phyloP scores from a whole-genome alignment of 768 basidiomycete species.

The Kwoniella newhampshirensis region DNA sequence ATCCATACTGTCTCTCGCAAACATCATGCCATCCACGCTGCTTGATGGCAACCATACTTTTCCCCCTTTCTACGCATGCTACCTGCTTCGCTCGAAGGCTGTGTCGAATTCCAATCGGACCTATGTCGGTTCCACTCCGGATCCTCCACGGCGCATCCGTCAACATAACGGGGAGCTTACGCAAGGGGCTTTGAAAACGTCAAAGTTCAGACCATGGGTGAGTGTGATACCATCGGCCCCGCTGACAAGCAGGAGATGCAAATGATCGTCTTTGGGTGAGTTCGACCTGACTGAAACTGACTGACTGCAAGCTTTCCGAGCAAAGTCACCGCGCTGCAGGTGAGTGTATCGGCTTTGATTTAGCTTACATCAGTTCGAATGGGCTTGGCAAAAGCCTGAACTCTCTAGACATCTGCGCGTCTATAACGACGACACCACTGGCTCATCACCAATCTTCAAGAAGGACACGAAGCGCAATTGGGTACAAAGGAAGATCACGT shows the following conservation, averaged over 20 bases:
- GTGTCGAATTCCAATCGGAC: constrained; percentile 61
- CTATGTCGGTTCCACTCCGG: constrained; percentile 60
- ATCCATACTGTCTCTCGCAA: constrained; percentile 3
- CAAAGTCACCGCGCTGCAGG: constrained; percentile 64
- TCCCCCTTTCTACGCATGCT: constrained; percentile 74
- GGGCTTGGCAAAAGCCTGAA: constrained; percentile 78
- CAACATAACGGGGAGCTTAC: constrained; percentile 79
- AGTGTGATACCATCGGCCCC: not conserved
- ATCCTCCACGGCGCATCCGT: constrained; percentile 56
- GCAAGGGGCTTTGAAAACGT: constrained; percentile 70
- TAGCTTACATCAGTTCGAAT: constrained; percentile 66
- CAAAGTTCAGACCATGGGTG: constrained; percentile 60
- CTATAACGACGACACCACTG: constrained; percentile 13
- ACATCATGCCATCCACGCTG: constrained; percentile 38
- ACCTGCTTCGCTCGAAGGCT: constrained; percentile 69
- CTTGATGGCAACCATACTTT: constrained; percentile 51
- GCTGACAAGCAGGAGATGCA: constrained; percentile 61
- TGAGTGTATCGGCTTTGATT: constrained; percentile 18
- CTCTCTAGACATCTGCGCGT: constrained; percentile 64
- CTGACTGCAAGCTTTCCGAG: constrained; percentile 65
- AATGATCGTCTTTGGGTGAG: constrained; percentile 69
- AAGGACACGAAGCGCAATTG: constrained; percentile 43
- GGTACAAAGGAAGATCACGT: constrained; percentile 48
- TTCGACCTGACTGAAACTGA: not conserved
- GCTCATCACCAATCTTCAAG: constrained; percentile 36